Base-by-base conservation (phyloP, 1,284 basidiomycete genomes). In the Irpex sp. region DNA sequence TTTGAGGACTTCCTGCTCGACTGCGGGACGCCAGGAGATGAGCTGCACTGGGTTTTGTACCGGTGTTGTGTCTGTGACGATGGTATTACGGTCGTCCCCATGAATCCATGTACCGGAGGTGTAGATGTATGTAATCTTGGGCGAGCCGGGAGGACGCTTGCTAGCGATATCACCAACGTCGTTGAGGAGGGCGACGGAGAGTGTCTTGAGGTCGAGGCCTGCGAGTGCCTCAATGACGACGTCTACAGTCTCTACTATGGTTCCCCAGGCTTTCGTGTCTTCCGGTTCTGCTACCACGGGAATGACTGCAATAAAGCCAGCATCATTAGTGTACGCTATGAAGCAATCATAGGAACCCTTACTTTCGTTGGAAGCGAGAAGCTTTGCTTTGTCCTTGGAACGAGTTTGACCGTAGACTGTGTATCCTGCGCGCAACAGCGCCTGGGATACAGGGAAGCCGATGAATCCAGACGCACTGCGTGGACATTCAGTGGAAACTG, bases 381-480 rank as follows among this genome's bases (percentile, higher is more conserved):
- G 64, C 57, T 78, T 77, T 0, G 75, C 77, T 61, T 79, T 79
- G 4, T 66, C 69, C 5, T 76, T 73, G 4, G 76, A 78, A 40
- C 84, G 79, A 0, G 82, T 82, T 11, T 77, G 73, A 21, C 83
- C 84, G 62, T 82, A 83, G 3, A 85, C 83, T 31, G 78, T 76
- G 65, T 86, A 82, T 0, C 84, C 84, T 0, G 78, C 79, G n/a
- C 83, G 79, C 4, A 77, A 73, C 56, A 83, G 76, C 0, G 84
- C 83, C 59, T 81, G 78, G 1, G 82, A 78, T 21, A 76, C 76
- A 5, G 82, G 80, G 7, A 78, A 70, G 5, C 82, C 83, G 62
- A 85, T 80, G 71, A 82, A 82, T 44, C 84, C 83, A 13, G 71
- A 65, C 4, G 71, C 71, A 56, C 73, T 74, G 51, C 6, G 26